These are phyloP conservation scores for Cystoderma amianthinum DNA, from an alignment of 768 basidiomycete genomes.

Conservation along the genomic window DNA sequence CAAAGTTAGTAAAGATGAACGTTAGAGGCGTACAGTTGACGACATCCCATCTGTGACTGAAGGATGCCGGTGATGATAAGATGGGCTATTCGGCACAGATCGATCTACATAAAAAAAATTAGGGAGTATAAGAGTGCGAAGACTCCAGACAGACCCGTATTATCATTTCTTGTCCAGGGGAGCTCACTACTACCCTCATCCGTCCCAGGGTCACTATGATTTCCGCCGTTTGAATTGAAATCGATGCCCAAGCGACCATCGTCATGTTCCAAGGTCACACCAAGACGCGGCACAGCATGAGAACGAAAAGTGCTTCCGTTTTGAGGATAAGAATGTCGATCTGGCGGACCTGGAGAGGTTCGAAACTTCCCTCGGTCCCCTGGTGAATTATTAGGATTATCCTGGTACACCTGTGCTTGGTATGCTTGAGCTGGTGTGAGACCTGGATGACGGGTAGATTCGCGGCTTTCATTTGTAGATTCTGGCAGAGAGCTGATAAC, in stretches of 20 bases:
- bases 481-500: conserved; percentile 36
- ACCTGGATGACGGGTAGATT: conserved; percentile 37
- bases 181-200: conserved; percentile 50
- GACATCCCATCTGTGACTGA: conserved; percentile 16
- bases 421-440: conserved; percentile 78
- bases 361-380: conserved; percentile 20
- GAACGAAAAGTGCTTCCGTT: conserved; percentile 15
- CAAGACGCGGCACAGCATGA: conserved; percentile 27
- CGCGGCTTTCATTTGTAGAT: conserved; percentile 42
- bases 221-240: conserved; percentile 30
- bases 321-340: conserved; percentile 13
- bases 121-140: conserved; percentile 15
- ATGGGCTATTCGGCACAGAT: conserved; percentile 6
- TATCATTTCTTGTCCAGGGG: conserved; percentile 45
- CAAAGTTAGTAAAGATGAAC: not conserved
- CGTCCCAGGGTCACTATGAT: conserved; percentile 32
- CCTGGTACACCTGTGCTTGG: conserved; percentile 65
- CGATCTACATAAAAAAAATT: conserved; percentile 7
- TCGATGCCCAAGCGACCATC: conserved; percentile 54
- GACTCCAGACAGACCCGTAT: conserved; percentile 38
- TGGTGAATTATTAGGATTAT: conserved; percentile 26
- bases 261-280: conserved; percentile 41
- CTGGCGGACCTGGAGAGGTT: conserved; percentile 18
- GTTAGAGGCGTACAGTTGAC: conserved; percentile 12
- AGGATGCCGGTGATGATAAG: conserved; percentile 20